These are phyloP conservation scores for Lepidium africanum DNA, from an alignment of 345 rosid genomes.

Conservation along the genomic window DNA sequence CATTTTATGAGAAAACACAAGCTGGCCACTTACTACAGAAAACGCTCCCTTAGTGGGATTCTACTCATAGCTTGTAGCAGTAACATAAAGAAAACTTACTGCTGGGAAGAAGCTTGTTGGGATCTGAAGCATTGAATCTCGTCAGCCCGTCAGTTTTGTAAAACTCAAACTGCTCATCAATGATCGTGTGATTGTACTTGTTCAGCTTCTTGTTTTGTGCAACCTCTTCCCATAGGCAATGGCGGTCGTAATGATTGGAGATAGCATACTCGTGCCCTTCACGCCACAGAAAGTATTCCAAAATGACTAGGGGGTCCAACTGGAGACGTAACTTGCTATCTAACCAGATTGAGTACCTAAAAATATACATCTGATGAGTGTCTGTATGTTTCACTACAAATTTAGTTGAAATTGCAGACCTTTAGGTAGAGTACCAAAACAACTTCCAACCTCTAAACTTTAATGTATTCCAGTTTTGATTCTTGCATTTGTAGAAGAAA, in stretches of 20 bases:
- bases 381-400: background rate
- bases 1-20: background rate
- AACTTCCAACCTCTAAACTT: background rate
- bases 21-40: background rate
- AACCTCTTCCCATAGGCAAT: slow-evolving; percentile 98
- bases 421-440: background rate
- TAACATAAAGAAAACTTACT: slow-evolving; percentile 39
- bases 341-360: slow-evolving; percentile 96
- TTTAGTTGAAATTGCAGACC: background rate
- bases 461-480: background rate
- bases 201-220: slow-evolving; percentile 87
- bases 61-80: background rate
- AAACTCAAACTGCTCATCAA: slow-evolving; percentile 77
- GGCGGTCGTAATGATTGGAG: slow-evolving; percentile 92
- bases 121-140: slow-evolving; percentile 71
- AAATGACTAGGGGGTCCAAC: slow-evolving; percentile 69
- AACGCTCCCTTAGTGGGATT: background rate
- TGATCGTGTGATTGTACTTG: slow-evolving; percentile 85
- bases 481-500: background rate
- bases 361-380: background rate
- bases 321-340: slow-evolving; percentile 96
- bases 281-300: slow-evolving; percentile 93
- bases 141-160: slow-evolving; percentile 81
- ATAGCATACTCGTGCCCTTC: slow-evolving; percentile 89
- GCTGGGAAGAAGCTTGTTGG: slow-evolving; percentile 86